Base-by-base conservation (phyloP, 2,329 filamentous ascomycete genomes). In the Microdochium trichocladiopsis region DNA sequence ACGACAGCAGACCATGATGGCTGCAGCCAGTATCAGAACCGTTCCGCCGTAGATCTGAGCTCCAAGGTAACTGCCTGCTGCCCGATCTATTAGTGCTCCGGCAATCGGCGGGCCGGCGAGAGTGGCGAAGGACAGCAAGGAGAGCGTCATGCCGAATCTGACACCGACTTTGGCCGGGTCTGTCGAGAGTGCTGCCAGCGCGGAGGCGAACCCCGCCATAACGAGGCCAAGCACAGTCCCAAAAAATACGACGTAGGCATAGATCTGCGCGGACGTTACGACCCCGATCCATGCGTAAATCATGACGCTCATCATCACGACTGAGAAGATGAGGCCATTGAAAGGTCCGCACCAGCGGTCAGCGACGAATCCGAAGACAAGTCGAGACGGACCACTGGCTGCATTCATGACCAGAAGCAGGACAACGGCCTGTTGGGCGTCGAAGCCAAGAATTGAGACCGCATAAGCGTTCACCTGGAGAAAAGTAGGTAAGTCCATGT, bases 241-340 rank as follows among this genome's bases (percentile, higher is more conserved):
- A 50, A 74, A 74, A 47, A 74, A 63, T 28, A 69, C 67, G 36
- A 68, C 68, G 60, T 76, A 78, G 36, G 63, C 58, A 55, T 74
- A 75, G 68, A 75, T 73, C 53, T 66, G 69, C 2, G 62, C 54
- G 2, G 58, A 58, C 11, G 60, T 64, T n/a, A 55, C 59, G 2
- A 86, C 78, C 0, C 71, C 75, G 2, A 75, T 73, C 83, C 84
- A 87, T 50, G 66, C 70, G 57, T 76, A 83, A 31, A 82, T 64
- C 53, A 80, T 66, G 14, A 77, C 62, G 1, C 72, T 71, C 2
- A 77, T 69, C 3, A 72, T 53, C 11, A 75, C 61, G 2, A 69
- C 71, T 49, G 75, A 73, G 0, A 77, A n/a, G 25, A 81, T 72
- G 24, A 82, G 71, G 1, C 74, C 72, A 58, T 84, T 84, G 48